A percentile compares a stretch with the other conserved stretches of the same genome.
Evolutionary conservation across 495 filamentous ascomycete genomes (phyloP).

Genomic region (Cairneyella variabilis): DNA sequence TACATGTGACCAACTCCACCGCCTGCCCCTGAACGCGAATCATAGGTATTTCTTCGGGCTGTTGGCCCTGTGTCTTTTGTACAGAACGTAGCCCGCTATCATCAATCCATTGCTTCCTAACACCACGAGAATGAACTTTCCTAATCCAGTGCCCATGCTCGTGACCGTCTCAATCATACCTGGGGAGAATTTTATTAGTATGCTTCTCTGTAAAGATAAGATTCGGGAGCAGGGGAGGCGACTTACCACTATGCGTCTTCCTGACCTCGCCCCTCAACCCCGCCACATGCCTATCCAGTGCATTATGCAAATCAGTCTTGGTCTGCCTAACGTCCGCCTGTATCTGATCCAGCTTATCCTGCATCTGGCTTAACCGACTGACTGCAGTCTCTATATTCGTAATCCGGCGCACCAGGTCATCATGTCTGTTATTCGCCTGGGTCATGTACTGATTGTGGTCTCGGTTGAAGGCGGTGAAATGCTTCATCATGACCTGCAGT

Average conservation of each 20-base stretch:
- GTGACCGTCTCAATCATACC: slow-evolving; percentile 50
- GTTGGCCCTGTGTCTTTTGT: slow-evolving; percentile 73
- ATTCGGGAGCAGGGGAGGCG: too few species aligned
- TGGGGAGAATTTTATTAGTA: slow-evolving; percentile 34
- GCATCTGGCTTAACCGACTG: slow-evolving; percentile 57
- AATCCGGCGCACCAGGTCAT: slow-evolving; percentile 42
- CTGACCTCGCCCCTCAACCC: slow-evolving; percentile 68
- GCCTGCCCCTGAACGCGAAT: too few species aligned
- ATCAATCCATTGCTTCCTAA: slow-evolving; percentile 73
- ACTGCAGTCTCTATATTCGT: slow-evolving; percentile 34
- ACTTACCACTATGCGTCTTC: slow-evolving; percentile 59
- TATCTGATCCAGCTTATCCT: slow-evolving; percentile 55
- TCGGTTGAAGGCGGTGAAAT: slow-evolving; percentile 63
- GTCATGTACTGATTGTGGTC: slow-evolving; percentile 43
- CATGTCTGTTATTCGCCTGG: slow-evolving; percentile 55
- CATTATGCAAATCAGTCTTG: slow-evolving; percentile 52
- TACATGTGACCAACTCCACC: neutral
- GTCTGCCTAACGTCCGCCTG: slow-evolving; percentile 61
- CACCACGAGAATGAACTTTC: slow-evolving; percentile 68
- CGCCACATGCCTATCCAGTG: slow-evolving; percentile 66
- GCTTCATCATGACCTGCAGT: slow-evolving; percentile 70
- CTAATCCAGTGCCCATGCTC: slow-evolving; percentile 55
- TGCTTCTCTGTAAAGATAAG: too few species aligned
- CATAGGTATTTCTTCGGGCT: slow-evolving; percentile 94
- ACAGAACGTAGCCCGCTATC: slow-evolving; percentile 65